Evolutionary conservation across 2,329 filamentous ascomycete genomes (phyloP).

Genomic region (Colletotrichum sp.): DNA sequence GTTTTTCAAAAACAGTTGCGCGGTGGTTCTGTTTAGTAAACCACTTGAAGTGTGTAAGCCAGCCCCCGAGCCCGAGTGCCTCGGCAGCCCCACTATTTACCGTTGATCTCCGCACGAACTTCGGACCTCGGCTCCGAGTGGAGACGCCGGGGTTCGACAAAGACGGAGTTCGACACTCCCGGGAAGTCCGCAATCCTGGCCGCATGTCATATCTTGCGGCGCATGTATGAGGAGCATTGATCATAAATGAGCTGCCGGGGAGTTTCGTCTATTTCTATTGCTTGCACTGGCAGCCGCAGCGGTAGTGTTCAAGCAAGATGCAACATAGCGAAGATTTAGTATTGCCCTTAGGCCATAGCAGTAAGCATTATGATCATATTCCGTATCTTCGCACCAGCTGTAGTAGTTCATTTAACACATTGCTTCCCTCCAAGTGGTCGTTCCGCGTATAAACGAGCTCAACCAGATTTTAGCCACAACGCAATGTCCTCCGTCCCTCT

Average conservation of each 20-base stretch:
- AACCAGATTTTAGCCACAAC: neutral
- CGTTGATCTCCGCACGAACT: neutral
- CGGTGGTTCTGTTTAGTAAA: neutral
- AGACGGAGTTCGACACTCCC: neutral
- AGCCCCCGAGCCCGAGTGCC: neutral
- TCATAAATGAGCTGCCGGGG: fast-evolving
- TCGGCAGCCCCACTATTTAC: neutral
- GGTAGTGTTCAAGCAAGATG: neutral
- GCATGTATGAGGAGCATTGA: neutral
- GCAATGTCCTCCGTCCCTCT: neutral
- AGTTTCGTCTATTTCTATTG: fast-evolving
- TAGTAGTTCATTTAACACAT: neutral
- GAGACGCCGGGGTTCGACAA: neutral
- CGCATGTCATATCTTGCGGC: neutral
- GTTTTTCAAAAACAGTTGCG: too few species aligned
- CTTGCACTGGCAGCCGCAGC: neutral
- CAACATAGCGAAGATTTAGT: neutral
- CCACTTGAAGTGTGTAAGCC: neutral
- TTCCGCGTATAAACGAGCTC: neutral
- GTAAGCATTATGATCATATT: neutral
- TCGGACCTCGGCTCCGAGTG: neutral
- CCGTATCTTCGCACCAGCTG: neutral
- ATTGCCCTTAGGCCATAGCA: fast-evolving
- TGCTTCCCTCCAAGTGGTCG: neutral
- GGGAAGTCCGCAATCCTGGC: neutral